These are phyloP conservation scores for Pythium rhizo-oryzae DNA, from an alignment of 352 stramenopile genomes.

Conservation along the genomic window DNA sequence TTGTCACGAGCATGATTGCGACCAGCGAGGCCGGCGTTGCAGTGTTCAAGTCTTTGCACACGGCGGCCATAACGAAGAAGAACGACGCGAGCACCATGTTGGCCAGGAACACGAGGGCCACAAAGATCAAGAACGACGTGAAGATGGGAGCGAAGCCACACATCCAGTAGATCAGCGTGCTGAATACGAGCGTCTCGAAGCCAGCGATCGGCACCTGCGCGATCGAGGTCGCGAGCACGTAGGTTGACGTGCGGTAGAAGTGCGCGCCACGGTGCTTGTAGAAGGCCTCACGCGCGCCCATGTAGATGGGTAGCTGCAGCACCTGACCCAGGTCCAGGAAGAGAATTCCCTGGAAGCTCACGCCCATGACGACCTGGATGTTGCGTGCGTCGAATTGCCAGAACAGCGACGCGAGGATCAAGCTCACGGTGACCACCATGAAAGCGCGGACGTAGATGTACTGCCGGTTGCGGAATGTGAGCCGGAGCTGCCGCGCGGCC, in stretches of 20 bases:
- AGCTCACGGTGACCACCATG: slow-evolving; percentile 46
- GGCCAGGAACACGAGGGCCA: slow-evolving; percentile 39
- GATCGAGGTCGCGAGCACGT: slow-evolving; percentile 49
- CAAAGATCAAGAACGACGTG: slow-evolving; percentile 37
- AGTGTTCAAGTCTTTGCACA: slow-evolving; percentile 34
- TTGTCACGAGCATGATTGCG: slow-evolving; percentile 42
- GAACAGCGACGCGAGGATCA: slow-evolving; percentile 46
- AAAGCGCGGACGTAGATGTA: slow-evolving; percentile 35
- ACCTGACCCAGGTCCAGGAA: slow-evolving; percentile 77
- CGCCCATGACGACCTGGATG: slow-evolving; percentile 54
- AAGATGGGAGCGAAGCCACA: slow-evolving; percentile 45
- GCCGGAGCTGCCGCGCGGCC: slow-evolving; percentile 42
- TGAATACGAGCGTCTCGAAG: slow-evolving; percentile 72
- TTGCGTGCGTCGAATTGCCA: slow-evolving; percentile 36
- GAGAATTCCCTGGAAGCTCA: slow-evolving; percentile 78
- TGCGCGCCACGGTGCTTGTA: slow-evolving; percentile 82
- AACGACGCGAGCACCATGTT: slow-evolving; percentile 43
- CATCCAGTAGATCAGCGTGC: slow-evolving; percentile 74
- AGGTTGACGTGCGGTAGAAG: slow-evolving; percentile 69
- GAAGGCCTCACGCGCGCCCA: slow-evolving; percentile 58
- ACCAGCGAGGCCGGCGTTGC: slow-evolving; percentile 46
- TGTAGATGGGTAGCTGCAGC: slow-evolving; percentile 74
- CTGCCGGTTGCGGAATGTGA: slow-evolving; percentile 48
- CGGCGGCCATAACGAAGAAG: slow-evolving; percentile 47
- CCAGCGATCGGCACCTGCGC: slow-evolving; percentile 32